These are phyloP conservation scores for Geum urbanum DNA, from an alignment of 306 rosid genomes.

Conservation along the genomic window DNA sequence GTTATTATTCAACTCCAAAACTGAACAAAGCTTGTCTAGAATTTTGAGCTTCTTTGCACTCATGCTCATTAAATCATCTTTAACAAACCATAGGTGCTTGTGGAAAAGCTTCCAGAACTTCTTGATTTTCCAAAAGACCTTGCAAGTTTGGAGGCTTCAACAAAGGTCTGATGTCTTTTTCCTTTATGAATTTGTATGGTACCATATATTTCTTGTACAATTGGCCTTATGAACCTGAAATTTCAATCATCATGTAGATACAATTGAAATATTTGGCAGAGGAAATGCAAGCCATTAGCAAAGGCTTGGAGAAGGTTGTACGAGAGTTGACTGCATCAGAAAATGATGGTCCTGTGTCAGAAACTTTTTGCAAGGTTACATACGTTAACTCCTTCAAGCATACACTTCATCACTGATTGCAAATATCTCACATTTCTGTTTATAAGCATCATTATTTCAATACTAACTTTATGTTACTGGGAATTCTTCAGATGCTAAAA, in stretches of 20 bases:
- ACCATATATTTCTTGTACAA: slow-evolving; percentile 9
- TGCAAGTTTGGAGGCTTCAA: slow-evolving; percentile 67
- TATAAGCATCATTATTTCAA: neutral
- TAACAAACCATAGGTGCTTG: slow-evolving; percentile 63
- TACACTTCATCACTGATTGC: neutral
- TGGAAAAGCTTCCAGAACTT: slow-evolving; percentile 88
- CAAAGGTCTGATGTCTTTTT: slow-evolving; percentile 51
- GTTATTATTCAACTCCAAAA: neutral
- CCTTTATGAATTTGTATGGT: slow-evolving; percentile 10
- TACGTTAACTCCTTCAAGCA: neutral
- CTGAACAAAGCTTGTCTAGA: neutral
- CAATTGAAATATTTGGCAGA: slow-evolving; percentile 96
- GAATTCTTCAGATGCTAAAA: slow-evolving; percentile 53
- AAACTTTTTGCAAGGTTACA: slow-evolving; percentile 68
- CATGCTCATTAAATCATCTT: neutral
- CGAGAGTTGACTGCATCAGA: slow-evolving; percentile 86
- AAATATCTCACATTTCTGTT: neutral
- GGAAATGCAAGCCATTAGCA: slow-evolving; percentile 96
- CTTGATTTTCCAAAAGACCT: slow-evolving; percentile 76
- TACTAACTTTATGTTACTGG: slow-evolving; percentile 11
- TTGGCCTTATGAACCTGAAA: slow-evolving; percentile 21
- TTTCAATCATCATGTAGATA: slow-evolving; percentile 48
- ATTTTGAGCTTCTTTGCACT: neutral
- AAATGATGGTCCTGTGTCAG: slow-evolving; percentile 81
- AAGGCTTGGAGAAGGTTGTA: slow-evolving; percentile 91